A percentile compares a stretch with the other conserved stretches of the same genome.
phyloP scores from a whole-genome alignment of 2,329 filamentous ascomycete genomes.

The Sclerotinia trifoliorum region DNA sequence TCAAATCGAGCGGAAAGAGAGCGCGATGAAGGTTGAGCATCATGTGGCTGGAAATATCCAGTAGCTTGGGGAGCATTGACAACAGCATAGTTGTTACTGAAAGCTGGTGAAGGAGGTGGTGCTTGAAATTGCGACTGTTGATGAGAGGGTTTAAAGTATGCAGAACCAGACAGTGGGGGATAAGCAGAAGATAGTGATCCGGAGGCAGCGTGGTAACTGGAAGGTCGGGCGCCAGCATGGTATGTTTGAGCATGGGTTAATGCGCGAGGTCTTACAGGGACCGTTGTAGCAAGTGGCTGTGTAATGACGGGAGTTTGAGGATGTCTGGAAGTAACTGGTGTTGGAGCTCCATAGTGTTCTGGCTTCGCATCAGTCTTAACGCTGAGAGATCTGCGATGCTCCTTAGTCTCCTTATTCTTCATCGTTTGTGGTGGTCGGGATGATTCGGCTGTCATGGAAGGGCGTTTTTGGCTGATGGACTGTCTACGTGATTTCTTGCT shows the following conservation, averaged over 20 bases:
- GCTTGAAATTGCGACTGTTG: conserved; percentile 6
- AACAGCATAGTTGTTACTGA: conserved; percentile 15
- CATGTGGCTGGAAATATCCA: conserved; percentile 7
- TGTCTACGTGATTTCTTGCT: conserved; percentile 16
- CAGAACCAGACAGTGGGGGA: conserved; percentile 21
- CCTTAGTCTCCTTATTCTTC: conserved; percentile 13
- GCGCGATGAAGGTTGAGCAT: conserved; percentile 22
- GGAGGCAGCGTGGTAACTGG: conserved; percentile 17
- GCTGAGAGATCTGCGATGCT: conserved; percentile 17
- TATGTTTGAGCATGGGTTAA: conserved; percentile 17
- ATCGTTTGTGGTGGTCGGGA: conserved; percentile 14
- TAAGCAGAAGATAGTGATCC: conserved; percentile 4
- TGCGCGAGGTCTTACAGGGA: conserved; percentile 20
- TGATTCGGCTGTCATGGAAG: conserved; percentile 8
- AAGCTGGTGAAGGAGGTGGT: conserved; percentile 22
- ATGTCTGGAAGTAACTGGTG: background rate
- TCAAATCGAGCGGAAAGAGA: conserved; percentile 34
- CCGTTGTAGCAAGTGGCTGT: conserved; percentile 2
- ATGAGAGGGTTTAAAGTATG: conserved; percentile 14
- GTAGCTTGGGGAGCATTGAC: background rate
- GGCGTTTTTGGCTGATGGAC: conserved; percentile 6
- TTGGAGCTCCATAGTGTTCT: conserved; percentile 17
- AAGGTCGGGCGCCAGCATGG: conserved; percentile 1
- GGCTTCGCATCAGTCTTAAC: conserved; percentile 16
- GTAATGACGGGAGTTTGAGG: conserved; percentile 17